Base-by-base conservation (phyloP, 1,284 basidiomycete genomes). In the Tilletia walkeri region DNA sequence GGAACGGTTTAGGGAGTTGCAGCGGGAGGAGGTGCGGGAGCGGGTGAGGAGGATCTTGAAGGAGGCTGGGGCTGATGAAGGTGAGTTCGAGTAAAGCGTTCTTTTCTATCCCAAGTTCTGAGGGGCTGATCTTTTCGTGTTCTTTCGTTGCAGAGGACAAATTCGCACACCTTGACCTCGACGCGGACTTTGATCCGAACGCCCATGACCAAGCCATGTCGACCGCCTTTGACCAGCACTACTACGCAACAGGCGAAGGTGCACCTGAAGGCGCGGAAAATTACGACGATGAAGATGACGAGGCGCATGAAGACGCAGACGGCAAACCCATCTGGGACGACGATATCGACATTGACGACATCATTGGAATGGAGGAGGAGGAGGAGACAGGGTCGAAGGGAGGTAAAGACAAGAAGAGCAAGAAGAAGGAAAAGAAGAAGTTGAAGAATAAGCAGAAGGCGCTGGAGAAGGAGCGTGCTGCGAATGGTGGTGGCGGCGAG, bases 261-360 rank as follows among this genome's bases (percentile, higher is more conserved):
- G 67, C 54, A 20, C 50, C 38, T 4, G 65, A 47, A 66, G 67
- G 67, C 20, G 34, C 14, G 30, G 20, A 65, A n/a, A n/a, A 30
- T 18, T 14, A 69, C 61, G 71, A 59, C 2, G 72, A 70, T 14
- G 78, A 77, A 9, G 76, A 76, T 10, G 73, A 63, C 10, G 50
- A 66, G 59, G 4, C 18, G 18, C 47, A n/a, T 10, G 69, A 67
- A 4, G 89, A 69, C 85, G 86, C 50, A 3, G 87, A 88, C 48
- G 82, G 80, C 73, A 95, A 95, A 85, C 94, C 95, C 4, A 85
- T 85, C 0, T 97, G 94, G 94, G 90, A 92, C 41, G 91, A 94
- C 73, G 92, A 95, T 73, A 90, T 94, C 73, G 89, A 94, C 75
- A 89, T 94, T 70, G 87, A 86, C 9, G 90, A 92, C 78, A 89